Base-by-base conservation (phyloP, 129 eudicot species). In the Logfia minima region DNA sequence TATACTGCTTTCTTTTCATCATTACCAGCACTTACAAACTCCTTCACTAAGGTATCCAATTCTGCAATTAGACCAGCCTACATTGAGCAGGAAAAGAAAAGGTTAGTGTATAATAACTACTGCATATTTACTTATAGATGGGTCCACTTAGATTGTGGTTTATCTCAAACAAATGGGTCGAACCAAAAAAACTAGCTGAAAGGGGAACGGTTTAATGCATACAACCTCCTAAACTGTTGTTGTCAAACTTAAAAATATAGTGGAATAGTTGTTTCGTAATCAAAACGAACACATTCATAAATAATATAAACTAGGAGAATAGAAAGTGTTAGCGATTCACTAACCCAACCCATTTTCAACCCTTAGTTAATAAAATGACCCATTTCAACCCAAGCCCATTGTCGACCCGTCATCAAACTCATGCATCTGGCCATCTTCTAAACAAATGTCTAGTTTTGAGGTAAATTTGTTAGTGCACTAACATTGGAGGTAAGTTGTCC, bases 31-130 rank as follows among this genome's bases (percentile, higher is more conserved):
- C 62, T 64, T 13, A 76, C 78, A 82, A 82, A 82, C 62, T 82
- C 85, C 68, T 82, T 82, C 37, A 82, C 78, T 56, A 82, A 82
- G 63, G 39, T 35, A n/a, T 77, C 78, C 88, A 92, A 83, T 61
- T 73, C 63, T 68, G 86, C 87, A 70, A 95, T 71, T 73, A 83
- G 72, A 82, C 99, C 99, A 80, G 99, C 99, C 99, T 95, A 80
- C 31, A 75, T 23, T 29, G 4, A 68, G 28, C 34, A 59, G n/a
- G 5, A 72, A 62, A 76, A 41, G 64, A 71, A 21, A 2, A 8
- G n/a, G 7, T 21, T 76, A n/a, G 67, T 75, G 18, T 37, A 19
- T 29, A 59, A 67, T 35, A 48, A 48, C 55, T 11, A 48, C n/a
- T 13, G 6, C 55, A 14, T 18, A 48, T 48, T 48, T 48, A 48